A percentile compares a stretch with the other conserved stretches of the same genome.
Conservation (phyloP, 768 basidiomycete genomes). For the Mycena olivaceomarginata region DNA sequence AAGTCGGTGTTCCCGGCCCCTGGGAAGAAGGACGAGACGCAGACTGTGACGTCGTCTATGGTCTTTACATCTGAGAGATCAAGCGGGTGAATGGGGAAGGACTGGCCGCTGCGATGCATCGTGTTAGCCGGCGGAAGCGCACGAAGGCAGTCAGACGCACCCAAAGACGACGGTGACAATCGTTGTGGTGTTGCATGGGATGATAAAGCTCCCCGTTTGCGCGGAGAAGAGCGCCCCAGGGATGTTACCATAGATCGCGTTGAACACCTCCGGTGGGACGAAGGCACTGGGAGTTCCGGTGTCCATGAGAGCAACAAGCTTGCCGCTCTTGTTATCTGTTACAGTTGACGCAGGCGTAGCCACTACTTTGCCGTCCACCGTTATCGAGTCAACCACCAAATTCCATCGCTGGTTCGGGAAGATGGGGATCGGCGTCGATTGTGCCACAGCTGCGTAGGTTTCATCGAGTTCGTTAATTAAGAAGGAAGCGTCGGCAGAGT, state of each 20-base stretch:
- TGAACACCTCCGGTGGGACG: not conserved
- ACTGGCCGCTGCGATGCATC: constrained; percentile 4
- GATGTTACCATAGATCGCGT: constrained; percentile 23
- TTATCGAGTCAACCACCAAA: not conserved
- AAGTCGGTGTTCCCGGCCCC: not conserved
- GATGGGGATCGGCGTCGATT: not conserved
- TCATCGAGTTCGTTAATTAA: constrained; percentile 16
- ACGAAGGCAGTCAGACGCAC: not conserved
- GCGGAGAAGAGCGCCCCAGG: not conserved
- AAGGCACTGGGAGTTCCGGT: constrained; percentile 7
- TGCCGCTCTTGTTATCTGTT: not conserved
- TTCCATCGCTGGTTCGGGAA: constrained; percentile 11
- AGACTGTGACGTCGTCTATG: not conserved
- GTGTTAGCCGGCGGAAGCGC: too few relatives aligned
- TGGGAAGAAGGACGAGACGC: not conserved
- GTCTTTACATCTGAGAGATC: not conserved
- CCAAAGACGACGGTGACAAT: constrained; percentile 14
- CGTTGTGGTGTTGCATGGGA: constrained; percentile 22
- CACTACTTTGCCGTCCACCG: not conserved
- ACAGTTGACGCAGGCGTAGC: not conserved
- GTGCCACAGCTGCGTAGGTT: not conserved
- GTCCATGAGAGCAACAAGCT: constrained; percentile 11
- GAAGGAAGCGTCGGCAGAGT: constrained; percentile 15
- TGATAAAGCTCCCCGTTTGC: not conserved
- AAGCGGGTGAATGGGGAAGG: constrained; percentile 26